Percentiles rank a stretch among this genome's conserved stretches.
phyloP scores from a whole-genome alignment of 768 basidiomycete species.

The Xerocomus potaroensis region DNA sequence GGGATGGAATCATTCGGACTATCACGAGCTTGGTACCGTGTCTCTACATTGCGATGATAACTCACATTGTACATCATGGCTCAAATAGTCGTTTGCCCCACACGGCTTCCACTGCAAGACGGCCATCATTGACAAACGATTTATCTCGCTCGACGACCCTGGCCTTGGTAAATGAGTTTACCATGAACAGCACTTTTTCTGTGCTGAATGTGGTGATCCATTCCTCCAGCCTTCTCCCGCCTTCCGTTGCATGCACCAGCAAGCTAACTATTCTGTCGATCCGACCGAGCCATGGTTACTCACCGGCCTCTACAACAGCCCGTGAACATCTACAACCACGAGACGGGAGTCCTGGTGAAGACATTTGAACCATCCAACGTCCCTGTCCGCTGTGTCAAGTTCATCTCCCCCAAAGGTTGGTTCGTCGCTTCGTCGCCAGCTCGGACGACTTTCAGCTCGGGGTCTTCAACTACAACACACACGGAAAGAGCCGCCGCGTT shows the following conservation, averaged over 20 bases:
- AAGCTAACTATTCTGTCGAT: too few relatives aligned
- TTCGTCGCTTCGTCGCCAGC: constrained; percentile 84
- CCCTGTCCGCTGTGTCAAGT: constrained; percentile 93
- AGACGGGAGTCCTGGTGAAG: constrained; percentile 88
- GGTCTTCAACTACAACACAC: constrained; percentile 98
- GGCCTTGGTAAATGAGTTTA: constrained; percentile 79
- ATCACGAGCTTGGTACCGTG: constrained; percentile 65
- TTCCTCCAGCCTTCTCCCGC: constrained; percentile 52
- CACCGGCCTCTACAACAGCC: too few relatives aligned
- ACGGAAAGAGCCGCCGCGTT: constrained; percentile 92
- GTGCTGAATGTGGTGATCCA: constrained; percentile 95
- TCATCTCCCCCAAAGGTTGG: constrained; percentile 98
- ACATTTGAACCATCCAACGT: constrained; percentile 97
- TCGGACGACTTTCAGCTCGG: constrained; percentile 90
- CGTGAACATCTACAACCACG: constrained; percentile 98
- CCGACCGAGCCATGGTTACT: too few relatives aligned
- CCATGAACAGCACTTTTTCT: constrained; percentile 98
- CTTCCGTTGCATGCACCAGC: constrained; percentile 32
- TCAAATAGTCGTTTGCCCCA: constrained; percentile 79
- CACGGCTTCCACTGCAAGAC: constrained; percentile 93
- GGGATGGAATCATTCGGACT: constrained; percentile 88
- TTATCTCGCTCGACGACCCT: constrained; percentile 90
- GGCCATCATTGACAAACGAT: constrained; percentile 92
- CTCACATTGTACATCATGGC: constrained; percentile 3
- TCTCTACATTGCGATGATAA: constrained; percentile 1